Base-by-base conservation (phyloP, 2,329 filamentous ascomycete genomes). In the Cytospora schulzeri region DNA sequence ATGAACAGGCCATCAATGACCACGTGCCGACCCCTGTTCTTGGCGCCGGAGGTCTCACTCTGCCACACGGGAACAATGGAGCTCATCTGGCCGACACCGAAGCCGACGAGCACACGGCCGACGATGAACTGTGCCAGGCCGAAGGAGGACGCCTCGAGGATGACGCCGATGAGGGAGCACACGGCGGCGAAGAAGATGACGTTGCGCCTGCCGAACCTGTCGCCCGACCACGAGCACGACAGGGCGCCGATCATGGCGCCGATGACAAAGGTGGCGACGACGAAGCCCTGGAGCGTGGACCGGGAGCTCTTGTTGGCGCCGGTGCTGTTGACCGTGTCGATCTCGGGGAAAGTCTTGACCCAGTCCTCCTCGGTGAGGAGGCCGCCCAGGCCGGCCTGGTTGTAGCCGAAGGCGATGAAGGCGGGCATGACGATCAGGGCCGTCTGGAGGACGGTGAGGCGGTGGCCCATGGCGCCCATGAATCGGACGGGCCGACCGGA, bases 401-500 rank as follows among this genome's bases (percentile, higher is more conserved):
- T 83, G 74, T 83, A 84, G 60, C 82, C 81, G 68, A 81, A 83
- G 56, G 81, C 74, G 61, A 82, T 77, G 65, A 82, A 82, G 22
- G 69, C 28, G 4, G 69, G 69, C 55, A 64, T 22, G 77, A 69
- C 67, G 38, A 70, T 68, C 26, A 66, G 59, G 15, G 48, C 11
- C 8, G 63, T 68, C 58, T 68, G 68, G 24, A 67, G 31, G 33
- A 66, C n/a, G 29, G 60, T 68, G 59, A 70, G 66, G 12, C 38
- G 45, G 48, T 65, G 60, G 59, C 68, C 68, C 45, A 59, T 66
- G 24, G 67, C 65, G 9, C 66, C 65, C 28, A 69, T 24, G 48
- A 66, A 70, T 22, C 31, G 65, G 24, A 57, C 56, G 7, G 59
- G 54, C 15, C 28, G 35, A 3, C 62, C 52, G 22, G 54, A 59